Evolutionary conservation across 148 eudicot species (phyloP), one percentile per base, ranked within the genome.

Genomic region (Selenicereus undatus): DNA sequence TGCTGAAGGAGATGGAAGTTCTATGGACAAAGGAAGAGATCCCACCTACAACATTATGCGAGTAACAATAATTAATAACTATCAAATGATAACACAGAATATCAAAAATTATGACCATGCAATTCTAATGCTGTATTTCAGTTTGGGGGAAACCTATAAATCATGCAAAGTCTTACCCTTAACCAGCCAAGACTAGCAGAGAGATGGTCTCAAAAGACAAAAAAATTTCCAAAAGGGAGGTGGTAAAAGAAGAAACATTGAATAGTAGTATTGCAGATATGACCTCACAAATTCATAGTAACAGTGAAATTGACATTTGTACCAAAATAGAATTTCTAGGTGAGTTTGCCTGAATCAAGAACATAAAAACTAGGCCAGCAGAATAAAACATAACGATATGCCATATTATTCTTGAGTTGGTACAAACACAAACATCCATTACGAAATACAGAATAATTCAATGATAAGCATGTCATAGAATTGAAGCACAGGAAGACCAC

Each of bases 1-100:
- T 78, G 83, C 45, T 66, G 92, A 85, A 26, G 97, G 90, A 75
- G 98, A 88, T 45, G 91, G 78, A 50, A 87, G 85, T 77, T 91
- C 94, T 75, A 76, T 27, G 26, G 82, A 66, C 68, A 80, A 24
- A 74, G 96, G 93, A 81, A 90, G 82, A 62, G 94, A 92, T 45
- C 71, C 87, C 74, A 87, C 75, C 98, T 92, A 92, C 81, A 82
- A 75, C 42, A 75, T 54, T 24, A 76, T 8, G 14, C 52, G 14
- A 82, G 58, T 72, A 66, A 50, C 17, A 78, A 66, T 39, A 64
- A 81, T 27, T 66, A n/a, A 64, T 24, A 29, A 81, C 20, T 8
- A 14, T 24, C 60, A 73, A 30, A 75, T 27, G 58, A 20, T 18
- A 70, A 27, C 26, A 29, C 36, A 78, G 29, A 39, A 65, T 36